Base-by-base conservation (phyloP, 2,329 filamentous ascomycete species). In the Hymenoscyphus repandus region DNA sequence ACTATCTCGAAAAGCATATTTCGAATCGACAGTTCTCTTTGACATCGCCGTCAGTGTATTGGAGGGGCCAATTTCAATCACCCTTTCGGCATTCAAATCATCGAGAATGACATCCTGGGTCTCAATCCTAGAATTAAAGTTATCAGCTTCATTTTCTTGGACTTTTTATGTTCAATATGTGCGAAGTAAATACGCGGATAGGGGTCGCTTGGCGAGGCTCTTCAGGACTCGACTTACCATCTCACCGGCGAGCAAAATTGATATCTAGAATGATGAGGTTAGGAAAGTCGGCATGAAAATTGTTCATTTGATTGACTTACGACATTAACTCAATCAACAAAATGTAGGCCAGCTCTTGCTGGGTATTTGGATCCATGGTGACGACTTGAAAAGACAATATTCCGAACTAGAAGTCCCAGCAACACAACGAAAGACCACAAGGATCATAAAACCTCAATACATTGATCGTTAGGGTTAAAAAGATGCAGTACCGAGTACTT, bases 21-120 rank as follows among this genome's bases (percentile, higher is more conserved):
- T 5, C 17, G 20, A 20, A 10, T 31, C 46, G 2, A 10, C 1
- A 3, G 46, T 49, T 17, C 13, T 27, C 27, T 42, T 41, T 11
- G 15, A 13, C 46, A 49, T 49, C 6, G 17, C 17, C 4, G 37
- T 17, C 15, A 49, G 38, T 2, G 30, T 42, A 12, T 49, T 13
- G 9, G 34, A 17, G 13, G 46, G 46, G 22, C 46, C 46, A 11
- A 49, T 11, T 13, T 49, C 46, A 6, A 49, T 15, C 5, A 49
- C 3, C 22, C 46, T 5, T n/a, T 30, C 4, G 17, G 18, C 32
- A 6, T 32, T 2, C 20, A 42, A 18, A 31, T 32, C 32, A 3
- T 10, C 3, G 6, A 49, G 31, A 3, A 49, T 4, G 9, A 34
- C 36, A 49, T 49, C 46, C 18, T 49, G 46, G 4, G 46, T 49